phyloP scores from a whole-genome alignment of 2,329 filamentous ascomycete genomes.

The Geosmithia flava region DNA sequence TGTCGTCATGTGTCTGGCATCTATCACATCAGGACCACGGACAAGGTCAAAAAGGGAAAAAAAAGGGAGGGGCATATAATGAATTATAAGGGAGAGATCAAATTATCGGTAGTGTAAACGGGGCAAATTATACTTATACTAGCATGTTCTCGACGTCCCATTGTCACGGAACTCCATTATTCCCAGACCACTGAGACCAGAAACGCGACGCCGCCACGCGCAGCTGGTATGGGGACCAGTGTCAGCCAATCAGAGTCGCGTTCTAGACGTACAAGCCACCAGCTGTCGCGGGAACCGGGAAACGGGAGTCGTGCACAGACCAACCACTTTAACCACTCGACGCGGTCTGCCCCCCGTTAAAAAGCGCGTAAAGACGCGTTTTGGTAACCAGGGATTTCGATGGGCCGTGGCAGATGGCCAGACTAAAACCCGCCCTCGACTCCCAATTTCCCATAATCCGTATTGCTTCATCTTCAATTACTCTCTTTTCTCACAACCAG shows the following conservation, averaged over 20 bases:
- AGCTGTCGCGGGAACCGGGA: not conserved
- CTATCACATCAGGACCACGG: not conserved
- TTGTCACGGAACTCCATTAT: not conserved
- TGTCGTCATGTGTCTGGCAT: not conserved
- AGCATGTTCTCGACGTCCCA: not conserved
- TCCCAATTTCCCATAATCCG: not conserved
- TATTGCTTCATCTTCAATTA: not conserved
- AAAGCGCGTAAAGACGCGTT: not conserved
- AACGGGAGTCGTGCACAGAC: not conserved
- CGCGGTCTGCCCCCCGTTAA: not conserved
- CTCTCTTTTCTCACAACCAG: not conserved
- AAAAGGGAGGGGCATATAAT: not conserved
- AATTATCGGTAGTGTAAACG: not conserved
- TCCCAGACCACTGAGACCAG: not conserved
- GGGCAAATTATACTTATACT: too few relatives aligned
- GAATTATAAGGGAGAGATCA: not conserved
- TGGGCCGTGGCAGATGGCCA: not conserved
- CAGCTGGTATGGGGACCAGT: not conserved
- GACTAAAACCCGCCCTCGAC: not conserved
- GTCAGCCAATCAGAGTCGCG: not conserved
- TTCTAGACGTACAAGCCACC: not conserved
- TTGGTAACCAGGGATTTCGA: not conserved
- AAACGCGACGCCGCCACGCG: not conserved
- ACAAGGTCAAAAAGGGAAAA: not conserved
- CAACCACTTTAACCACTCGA: not conserved